Evolutionary conservation across 208 protist species (phyloP).

Genomic region (Novymonas esmeraldas): DNA sequence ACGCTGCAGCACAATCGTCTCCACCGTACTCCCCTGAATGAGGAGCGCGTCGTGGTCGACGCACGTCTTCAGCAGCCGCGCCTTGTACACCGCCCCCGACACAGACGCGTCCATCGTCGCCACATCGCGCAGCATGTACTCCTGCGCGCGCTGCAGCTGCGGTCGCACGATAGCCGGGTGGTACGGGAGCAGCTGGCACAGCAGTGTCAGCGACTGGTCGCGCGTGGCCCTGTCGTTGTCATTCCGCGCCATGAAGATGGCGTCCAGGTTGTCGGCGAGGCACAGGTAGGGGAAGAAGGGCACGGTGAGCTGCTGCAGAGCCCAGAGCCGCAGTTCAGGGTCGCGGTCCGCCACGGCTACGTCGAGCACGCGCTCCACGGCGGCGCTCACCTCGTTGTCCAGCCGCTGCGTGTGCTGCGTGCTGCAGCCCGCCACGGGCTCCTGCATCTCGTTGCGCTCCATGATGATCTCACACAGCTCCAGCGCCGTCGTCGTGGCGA

Average conservation of each 20-base stretch:
- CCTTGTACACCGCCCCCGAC: conserved; percentile 68
- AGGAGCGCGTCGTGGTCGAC: conserved; percentile 76
- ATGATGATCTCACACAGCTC: conserved; percentile 74
- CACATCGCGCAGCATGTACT: conserved; percentile 87
- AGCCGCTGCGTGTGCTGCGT: conserved; percentile 35
- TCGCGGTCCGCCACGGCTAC: conserved; percentile 81
- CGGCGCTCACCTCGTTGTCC: conserved; percentile 58
- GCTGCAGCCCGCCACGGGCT: background rate
- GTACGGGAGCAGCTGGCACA: conserved; percentile 79
- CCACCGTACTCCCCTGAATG: conserved; percentile 59
- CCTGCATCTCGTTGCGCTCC: conserved; percentile 13
- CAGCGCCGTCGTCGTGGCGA: conserved; percentile 65
- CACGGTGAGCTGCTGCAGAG: conserved; percentile 56
- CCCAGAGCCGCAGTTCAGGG: conserved; percentile 64
- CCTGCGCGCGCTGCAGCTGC: conserved; percentile 71
- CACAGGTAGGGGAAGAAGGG: conserved; percentile 82
- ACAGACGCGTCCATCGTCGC: conserved; percentile 78
- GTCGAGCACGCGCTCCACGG: conserved; percentile 82
- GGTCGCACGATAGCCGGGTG: conserved; percentile 71
- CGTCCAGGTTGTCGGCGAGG: conserved; percentile 77
- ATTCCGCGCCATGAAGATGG: conserved; percentile 85
- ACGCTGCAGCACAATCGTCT: conserved; percentile 63
- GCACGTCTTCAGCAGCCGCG: conserved; percentile 63
- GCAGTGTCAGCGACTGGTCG: conserved; percentile 65
- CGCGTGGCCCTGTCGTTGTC: conserved; percentile 62